Percentiles rank a stretch among this genome's conserved stretches.
These are phyloP conservation scores for Triangularia setosa DNA, from an alignment of 2,329 filamentous ascomycete genomes.

Conservation along the genomic window DNA sequence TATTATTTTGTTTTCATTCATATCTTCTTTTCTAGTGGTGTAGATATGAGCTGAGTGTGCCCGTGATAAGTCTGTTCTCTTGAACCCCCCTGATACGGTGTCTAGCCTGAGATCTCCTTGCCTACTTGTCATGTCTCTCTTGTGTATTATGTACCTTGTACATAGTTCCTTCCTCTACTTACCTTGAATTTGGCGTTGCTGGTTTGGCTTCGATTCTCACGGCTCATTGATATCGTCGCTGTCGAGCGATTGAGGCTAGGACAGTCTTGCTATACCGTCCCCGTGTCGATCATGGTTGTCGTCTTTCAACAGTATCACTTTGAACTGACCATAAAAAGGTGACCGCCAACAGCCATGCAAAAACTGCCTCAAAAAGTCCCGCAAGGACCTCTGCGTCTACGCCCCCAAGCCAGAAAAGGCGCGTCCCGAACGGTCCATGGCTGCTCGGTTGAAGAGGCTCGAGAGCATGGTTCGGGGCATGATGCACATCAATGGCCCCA, in stretches of 20 bases:
- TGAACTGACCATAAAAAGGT: constrained; percentile 7
- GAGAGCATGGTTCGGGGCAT: constrained; percentile 56
- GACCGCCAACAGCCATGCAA: constrained; percentile 50
- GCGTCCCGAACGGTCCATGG: constrained; percentile 46
- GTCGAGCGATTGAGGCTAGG: too few species aligned
- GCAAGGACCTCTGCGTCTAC: constrained; percentile 45
- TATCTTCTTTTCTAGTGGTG: not conserved
- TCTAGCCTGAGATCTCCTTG: not conserved
- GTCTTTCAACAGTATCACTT: too few species aligned
- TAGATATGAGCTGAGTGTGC: not conserved
- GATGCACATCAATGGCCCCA: constrained; percentile 36
- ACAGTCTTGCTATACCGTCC: too few species aligned
- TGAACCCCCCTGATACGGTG: too few species aligned
- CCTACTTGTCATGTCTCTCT: too few species aligned
- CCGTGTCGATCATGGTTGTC: too few species aligned
- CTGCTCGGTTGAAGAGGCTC: constrained; percentile 50
- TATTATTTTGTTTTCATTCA: not conserved
- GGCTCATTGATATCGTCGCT: too few species aligned
- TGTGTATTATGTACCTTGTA: too few species aligned
- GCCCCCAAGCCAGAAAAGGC: constrained; percentile 43
- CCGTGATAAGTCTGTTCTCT: too few species aligned
- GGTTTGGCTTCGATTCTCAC: too few species aligned
- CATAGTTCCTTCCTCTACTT: too few species aligned
- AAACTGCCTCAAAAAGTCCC: constrained; percentile 50
- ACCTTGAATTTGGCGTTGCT: too few species aligned